These are phyloP conservation scores for Serendipita sp. DNA, from an alignment of 768 basidiomycete species.

Conservation along the genomic window DNA sequence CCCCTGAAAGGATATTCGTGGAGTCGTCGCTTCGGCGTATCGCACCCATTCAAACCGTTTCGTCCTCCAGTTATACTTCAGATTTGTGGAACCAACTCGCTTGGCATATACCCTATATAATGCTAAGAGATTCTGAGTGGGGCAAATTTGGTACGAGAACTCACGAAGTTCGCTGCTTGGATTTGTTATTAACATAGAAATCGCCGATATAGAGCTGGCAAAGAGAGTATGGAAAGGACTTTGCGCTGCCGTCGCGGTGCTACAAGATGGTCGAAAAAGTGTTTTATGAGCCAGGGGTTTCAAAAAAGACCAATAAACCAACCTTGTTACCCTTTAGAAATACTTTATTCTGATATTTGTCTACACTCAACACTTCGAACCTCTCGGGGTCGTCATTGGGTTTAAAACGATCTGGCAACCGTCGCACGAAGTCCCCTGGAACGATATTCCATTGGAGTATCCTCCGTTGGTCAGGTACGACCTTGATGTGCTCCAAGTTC, in stretches of 20 bases:
- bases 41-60: conserved; percentile 58
- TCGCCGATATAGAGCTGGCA: conserved; percentile 66
- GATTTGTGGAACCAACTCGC: conserved; percentile 43
- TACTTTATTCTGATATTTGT: conserved; percentile 53
- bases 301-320: conserved; percentile 13
- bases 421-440: conserved; percentile 61
- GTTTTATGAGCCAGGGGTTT: background rate
- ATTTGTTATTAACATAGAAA: conserved; percentile 35
- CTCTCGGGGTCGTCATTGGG: conserved; percentile 5
- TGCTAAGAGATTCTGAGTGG: background rate
- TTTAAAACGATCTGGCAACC: conserved; percentile 38
- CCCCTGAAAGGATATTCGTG: conserved; percentile 30
- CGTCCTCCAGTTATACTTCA: conserved; percentile 38
- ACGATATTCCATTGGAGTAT: conserved; percentile 81
- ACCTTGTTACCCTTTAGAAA: conserved; percentile 34
- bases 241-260: conserved; percentile 20
- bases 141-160: background rate
- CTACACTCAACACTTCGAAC: conserved; percentile 54
- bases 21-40: conserved; percentile 47
- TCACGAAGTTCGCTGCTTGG: background rate
- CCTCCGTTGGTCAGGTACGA: conserved; percentile 44
- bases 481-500: conserved; percentile 23
- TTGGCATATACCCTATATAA: conserved; percentile 53
- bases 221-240: conserved; percentile 56
- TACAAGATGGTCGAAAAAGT: conserved; percentile 9